Base-by-base conservation (phyloP, 208 protist species). In the Wallacemonas sp. region DNA sequence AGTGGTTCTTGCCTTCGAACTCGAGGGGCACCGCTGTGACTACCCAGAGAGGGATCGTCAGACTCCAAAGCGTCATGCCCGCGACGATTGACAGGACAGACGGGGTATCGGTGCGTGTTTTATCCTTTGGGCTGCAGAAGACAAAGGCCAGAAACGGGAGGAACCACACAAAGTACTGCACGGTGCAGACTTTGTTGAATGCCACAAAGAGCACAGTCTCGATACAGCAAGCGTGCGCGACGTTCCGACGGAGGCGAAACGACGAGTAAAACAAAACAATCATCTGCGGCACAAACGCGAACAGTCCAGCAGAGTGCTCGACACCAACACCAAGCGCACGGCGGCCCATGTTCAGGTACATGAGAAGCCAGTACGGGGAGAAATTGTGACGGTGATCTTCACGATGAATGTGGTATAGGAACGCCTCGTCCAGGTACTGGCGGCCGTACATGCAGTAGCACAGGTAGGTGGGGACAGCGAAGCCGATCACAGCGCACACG, bases 121-220 rank as follows among this genome's bases (percentile, higher is more conserved):
- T 59, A 9, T 31, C 54, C 38, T 53, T 31, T 1, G 83, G 80
- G 3, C 86, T 68, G 70, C 70, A 84, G 33, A 93, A 85, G 15
- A 93, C 77, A 75, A 96, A 90, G 17, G 73, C 51, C 15, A 96
- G 68, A 63, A 97, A 84, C 8, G 83, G 78, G 14, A 98, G 55
- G 55, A 95, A 98, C 94, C 95, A 98, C 49, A 95, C 89, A 83
- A 98, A 98, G 70, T 98, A 98, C 76, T 98, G 95, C 55, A 97
- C 93, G 9, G 95, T 98, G 64, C 82, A 94, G 8, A 98, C 95
- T 69, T 97, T 97, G 70, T 98, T 98, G 56, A 97, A 96, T 24
- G 89, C 84, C n/a, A 98, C 79, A 67, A 98, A 98, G 17, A 94
- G 30, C 17, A 97, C 72, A 4, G 92, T 96, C 56, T 85, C 67